A percentile compares a stretch with the other conserved stretches of the same genome.
Evolutionary conservation across 2,329 filamentous ascomycete genomes (phyloP).

Genomic region (Nemania sp.): DNA sequence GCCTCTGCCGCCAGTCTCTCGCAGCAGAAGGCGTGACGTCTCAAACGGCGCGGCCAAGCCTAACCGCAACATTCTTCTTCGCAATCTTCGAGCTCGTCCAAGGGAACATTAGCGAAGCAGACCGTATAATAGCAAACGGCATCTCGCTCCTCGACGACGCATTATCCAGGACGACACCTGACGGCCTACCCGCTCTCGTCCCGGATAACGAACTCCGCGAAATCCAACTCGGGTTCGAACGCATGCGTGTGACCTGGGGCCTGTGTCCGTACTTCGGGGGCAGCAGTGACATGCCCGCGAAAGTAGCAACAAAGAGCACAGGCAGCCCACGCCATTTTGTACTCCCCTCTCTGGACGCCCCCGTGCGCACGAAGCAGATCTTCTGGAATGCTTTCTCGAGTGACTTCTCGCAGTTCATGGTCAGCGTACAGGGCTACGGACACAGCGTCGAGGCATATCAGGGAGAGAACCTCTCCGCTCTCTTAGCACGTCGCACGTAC

Average conservation of each 20-base stretch:
- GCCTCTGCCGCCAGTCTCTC: constrained; percentile 36
- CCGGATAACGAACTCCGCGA: constrained; percentile 35
- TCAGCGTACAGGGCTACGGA: constrained; percentile 35
- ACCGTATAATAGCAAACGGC: constrained; percentile 39
- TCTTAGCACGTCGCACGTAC: constrained; percentile 29
- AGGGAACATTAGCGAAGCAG: constrained; percentile 39
- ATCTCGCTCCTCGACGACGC: constrained; percentile 37
- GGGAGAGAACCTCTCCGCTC: constrained; percentile 1
- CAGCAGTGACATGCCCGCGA: constrained; percentile 21
- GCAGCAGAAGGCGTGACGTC: constrained; percentile 36
- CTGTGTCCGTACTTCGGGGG: constrained; percentile 43
- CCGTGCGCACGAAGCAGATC: constrained; percentile 31
- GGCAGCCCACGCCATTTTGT: constrained; percentile 5
- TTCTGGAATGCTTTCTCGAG: constrained; percentile 42
- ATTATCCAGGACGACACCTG: constrained; percentile 9
- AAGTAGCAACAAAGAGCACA: background rate
- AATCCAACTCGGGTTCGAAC: constrained; percentile 42
- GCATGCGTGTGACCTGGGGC: constrained; percentile 41
- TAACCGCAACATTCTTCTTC: constrained; percentile 44
- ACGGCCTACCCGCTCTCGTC: constrained; percentile 28
- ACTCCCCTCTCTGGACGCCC: constrained; percentile 32
- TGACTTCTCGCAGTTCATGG: constrained; percentile 43
- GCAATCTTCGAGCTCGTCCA: constrained; percentile 43
- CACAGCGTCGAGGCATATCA: background rate
- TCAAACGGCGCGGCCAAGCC: constrained; percentile 31